phyloP scores from a whole-genome alignment of 192 early-diverging fungal genomes.

The Thamnidium elegans region DNA sequence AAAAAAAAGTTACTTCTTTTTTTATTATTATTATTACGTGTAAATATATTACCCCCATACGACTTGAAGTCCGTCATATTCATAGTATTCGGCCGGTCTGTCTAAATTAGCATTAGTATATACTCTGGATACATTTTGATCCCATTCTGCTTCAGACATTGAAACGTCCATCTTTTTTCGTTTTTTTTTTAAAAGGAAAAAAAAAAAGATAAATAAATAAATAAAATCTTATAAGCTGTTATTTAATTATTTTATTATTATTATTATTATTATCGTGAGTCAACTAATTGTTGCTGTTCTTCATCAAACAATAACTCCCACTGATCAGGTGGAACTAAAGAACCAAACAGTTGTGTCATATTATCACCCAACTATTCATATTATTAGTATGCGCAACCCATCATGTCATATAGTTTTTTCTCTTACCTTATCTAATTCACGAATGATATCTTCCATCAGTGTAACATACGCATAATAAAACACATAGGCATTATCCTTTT shows the following conservation, averaged over 20 bases:
- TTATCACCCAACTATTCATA: constrained; percentile 28
- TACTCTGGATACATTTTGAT: constrained; percentile 63
- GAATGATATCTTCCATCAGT: constrained; percentile 76
- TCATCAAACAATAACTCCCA: constrained; percentile 33
- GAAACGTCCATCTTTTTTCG: not conserved
- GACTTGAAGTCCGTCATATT: constrained; percentile 91
- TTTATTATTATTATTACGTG: not conserved
- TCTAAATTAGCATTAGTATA: constrained; percentile 86
- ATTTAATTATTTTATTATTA: no score
- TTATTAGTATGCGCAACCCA: no score
- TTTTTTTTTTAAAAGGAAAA: not conserved
- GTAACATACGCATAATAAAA: constrained; percentile 81
- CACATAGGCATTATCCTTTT: constrained; percentile 62
- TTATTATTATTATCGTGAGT: no score
- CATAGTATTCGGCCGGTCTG: constrained; percentile 87
- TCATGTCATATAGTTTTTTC: no score
- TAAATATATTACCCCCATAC: constrained; percentile 77
- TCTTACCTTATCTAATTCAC: constrained; percentile 63
- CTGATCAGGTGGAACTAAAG: constrained; percentile 31
- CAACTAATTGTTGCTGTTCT: constrained; percentile 3
- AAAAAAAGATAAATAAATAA: not conserved
- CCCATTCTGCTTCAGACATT: not conserved
- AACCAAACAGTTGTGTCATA: constrained; percentile 37
- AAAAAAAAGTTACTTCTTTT: not conserved
- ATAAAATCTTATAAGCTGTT: not conserved